A percentile compares a stretch with the other conserved stretches of the same genome.
These are phyloP conservation scores for Mucor racemosus DNA, from an alignment of 371 early-diverging fungal species.

Conservation along the genomic window DNA sequence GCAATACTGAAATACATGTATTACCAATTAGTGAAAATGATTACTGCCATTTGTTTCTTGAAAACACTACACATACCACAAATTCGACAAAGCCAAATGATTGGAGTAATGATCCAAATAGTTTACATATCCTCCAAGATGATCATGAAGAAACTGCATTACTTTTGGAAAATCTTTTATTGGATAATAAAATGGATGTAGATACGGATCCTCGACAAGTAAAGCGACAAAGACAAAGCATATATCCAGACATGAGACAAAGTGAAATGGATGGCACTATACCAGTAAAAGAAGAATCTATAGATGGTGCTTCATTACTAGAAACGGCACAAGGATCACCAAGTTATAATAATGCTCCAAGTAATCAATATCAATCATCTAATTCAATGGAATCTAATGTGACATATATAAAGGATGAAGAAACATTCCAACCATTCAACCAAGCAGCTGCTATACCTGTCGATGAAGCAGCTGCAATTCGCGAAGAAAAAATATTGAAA, in stretches of 20 bases:
- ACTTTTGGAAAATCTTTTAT: neutral
- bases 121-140: neutral
- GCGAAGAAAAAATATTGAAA: neutral
- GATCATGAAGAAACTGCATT: neutral
- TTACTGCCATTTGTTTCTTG: neutral
- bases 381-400: too few relatives aligned
- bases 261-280: neutral
- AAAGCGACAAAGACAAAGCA: conserved; percentile 4
- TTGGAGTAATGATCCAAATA: neutral
- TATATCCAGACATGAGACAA: neutral
- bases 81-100: neutral
- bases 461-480: neutral
- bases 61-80: neutral
- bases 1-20: neutral
- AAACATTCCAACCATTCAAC: neutral
- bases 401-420: neutral
- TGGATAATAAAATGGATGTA: neutral
- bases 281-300: too few relatives aligned
- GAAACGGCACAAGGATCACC: too few relatives aligned
- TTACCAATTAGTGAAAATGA: conserved; percentile 14
- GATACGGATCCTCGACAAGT: neutral
- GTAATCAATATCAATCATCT: neutral
- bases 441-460: neutral
- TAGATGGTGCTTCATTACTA: too few relatives aligned
- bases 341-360: too few relatives aligned